A percentile compares a stretch with the other conserved stretches of the same genome.
Conservation (phyloP, 768 basidiomycete species). For the Scleroderma citrinum region DNA sequence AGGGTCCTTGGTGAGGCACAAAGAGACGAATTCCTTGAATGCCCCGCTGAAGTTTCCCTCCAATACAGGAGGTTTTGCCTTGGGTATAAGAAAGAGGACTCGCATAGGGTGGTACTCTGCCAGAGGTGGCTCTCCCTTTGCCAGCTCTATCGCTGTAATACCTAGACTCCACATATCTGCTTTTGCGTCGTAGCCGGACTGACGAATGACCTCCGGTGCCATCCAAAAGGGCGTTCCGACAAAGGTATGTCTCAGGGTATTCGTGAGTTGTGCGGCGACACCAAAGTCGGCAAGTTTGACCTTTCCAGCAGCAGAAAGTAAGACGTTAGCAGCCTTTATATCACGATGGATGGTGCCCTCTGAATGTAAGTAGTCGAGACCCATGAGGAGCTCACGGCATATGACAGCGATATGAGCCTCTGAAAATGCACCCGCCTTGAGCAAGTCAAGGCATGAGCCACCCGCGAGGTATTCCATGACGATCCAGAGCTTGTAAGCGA, state of each 20-base stretch:
- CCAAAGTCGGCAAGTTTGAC: slow-evolving; percentile 99
- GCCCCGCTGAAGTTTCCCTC: slow-evolving; percentile 79
- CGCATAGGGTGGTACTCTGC: slow-evolving; percentile 99
- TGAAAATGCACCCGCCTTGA: slow-evolving; percentile 86
- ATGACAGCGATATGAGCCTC: slow-evolving; percentile 95
- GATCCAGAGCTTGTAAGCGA: slow-evolving; percentile 97
- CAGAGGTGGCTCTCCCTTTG: slow-evolving; percentile 92
- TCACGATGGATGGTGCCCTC: slow-evolving; percentile 98
- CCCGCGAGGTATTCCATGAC: slow-evolving; percentile 99
- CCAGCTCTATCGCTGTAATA: slow-evolving; percentile 98
- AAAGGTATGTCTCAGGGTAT: slow-evolving; percentile 91
- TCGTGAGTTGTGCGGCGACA: slow-evolving; percentile 95
- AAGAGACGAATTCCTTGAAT: slow-evolving; percentile 90
- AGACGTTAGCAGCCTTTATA: slow-evolving; percentile 96
- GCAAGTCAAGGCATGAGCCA: slow-evolving; percentile 94
- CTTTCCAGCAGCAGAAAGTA: slow-evolving; percentile 83
- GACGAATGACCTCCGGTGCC: slow-evolving; percentile 97
- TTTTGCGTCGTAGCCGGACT: slow-evolving; percentile 92
- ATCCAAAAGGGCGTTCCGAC: slow-evolving; percentile 98
- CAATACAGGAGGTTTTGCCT: slow-evolving; percentile 87
- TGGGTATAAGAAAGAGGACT: slow-evolving; percentile 95
- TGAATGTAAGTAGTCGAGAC: slow-evolving; percentile 92
- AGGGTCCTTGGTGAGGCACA: slow-evolving; percentile 93
- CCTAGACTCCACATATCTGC: slow-evolving; percentile 98
- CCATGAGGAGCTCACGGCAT: slow-evolving; percentile 86